Base-by-base conservation (phyloP, 192 early-diverging fungal species). In the Jimgerdemannia flammicorona region DNA sequence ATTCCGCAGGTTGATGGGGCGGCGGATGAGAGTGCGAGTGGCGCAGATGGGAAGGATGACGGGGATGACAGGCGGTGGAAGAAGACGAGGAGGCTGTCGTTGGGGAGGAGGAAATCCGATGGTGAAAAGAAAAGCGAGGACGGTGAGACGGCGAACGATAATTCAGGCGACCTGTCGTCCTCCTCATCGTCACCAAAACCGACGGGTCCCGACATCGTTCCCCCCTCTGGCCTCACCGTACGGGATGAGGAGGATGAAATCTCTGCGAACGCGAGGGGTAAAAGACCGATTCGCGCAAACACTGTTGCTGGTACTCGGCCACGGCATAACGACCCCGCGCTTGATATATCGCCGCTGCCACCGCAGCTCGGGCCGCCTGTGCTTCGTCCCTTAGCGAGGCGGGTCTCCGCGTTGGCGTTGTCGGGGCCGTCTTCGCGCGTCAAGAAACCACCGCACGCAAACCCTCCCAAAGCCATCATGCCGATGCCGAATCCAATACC, bases 51-150 rank as follows among this genome's bases (percentile, higher is more conserved):
- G 44, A 75, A 78, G 43, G 68, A 69, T 18, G 72, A 76, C 73
- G 18, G 80, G 76, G 20, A 44, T 81, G 6, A 4, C 70, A 3
- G 80, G 77, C 7, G 66, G 76, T 2, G 68, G 68, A 9, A 77
- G 72, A 14, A 14, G 75, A 77, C 3, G 75, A 75, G 63, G 70
- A 81, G 20, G 77, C 74, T 66, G 77, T 75, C 3, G 80, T 76
- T n/a, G 80, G 76, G 14, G 77, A 78, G 1, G 17, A 40, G 41
- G 54, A 76, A 3, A 65, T 71, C 17, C 72, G 74, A 1, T 41
- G 78, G 11, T 59, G 49, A 14, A 10, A 59, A 59, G 6, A 59
- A 59, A 6, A 6, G 6, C 49, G 8, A 59, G 14, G 8, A 59
- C 8, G 0, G 14, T 14, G 49, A 59, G 6, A 14, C 8, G 8